phyloP scores from a whole-genome alignment of 2,329 filamentous ascomycete species.

The Ophiobolus disseminans region DNA sequence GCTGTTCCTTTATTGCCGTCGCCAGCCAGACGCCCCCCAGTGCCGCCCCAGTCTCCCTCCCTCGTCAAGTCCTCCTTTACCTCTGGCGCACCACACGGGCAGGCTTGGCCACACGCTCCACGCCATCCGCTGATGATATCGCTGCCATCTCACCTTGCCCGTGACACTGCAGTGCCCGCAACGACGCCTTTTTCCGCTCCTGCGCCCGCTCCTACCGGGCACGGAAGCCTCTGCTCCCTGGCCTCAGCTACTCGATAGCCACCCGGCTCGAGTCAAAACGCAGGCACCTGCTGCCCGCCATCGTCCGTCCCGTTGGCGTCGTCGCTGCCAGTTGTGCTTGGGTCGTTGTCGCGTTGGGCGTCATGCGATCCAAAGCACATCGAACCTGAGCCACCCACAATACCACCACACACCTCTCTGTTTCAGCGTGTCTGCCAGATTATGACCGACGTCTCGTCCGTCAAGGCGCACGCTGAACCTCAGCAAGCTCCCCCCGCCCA shows the following conservation, averaged over 20 bases:
- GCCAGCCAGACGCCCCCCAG: constrained; percentile 29
- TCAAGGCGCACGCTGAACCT: constrained; percentile 52
- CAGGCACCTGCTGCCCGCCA: constrained; percentile 24
- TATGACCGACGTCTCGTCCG: constrained; percentile 54
- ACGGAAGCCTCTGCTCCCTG: constrained; percentile 37
- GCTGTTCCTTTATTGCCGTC: constrained; percentile 37
- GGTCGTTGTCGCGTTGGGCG: constrained; percentile 46
- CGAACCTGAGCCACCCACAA: constrained; percentile 46
- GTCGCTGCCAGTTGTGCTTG: constrained; percentile 33
- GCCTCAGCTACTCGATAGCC: constrained; percentile 19
- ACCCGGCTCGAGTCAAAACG: constrained; percentile 13
- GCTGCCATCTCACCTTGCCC: constrained; percentile 17
- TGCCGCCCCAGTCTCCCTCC: constrained; percentile 33
- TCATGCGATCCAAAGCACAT: constrained; percentile 51
- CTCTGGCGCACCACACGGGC: constrained; percentile 33
- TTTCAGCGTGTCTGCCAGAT: constrained; percentile 41
- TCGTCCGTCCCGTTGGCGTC: constrained; percentile 33
- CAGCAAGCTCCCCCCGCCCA: constrained; percentile 50
- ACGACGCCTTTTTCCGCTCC: constrained; percentile 22
- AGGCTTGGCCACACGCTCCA: constrained; percentile 19
- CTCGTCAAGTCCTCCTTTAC: constrained; percentile 26
- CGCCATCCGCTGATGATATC: constrained; percentile 27
- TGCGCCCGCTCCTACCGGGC: constrained; percentile 32
- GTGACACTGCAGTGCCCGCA: constrained; percentile 29
- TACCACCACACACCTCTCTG: constrained; percentile 23